Conservation (phyloP, 1,139 yeast species). For the Petasospora fabianii region DNA sequence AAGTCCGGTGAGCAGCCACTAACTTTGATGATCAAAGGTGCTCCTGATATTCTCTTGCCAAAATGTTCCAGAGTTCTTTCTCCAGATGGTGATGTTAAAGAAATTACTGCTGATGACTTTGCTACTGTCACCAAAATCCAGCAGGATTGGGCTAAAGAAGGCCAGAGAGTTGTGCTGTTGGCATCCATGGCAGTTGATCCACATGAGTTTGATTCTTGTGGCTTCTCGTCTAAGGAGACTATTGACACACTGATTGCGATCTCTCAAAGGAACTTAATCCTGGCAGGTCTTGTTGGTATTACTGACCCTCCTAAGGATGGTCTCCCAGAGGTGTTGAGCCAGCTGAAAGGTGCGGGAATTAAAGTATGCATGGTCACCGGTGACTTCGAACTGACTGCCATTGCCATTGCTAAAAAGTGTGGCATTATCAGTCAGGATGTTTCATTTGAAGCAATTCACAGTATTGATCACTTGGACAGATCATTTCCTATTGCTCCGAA, state of each 20-base stretch:
- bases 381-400: slow-evolving; percentile 51
- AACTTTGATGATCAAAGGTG: slow-evolving; percentile 43
- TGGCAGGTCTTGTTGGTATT: slow-evolving; percentile 46
- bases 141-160: slow-evolving; percentile 38
- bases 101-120: slow-evolving; percentile 15
- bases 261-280: slow-evolving; percentile 14
- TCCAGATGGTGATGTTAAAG: slow-evolving; percentile 15
- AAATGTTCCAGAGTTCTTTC: slow-evolving; percentile 32
- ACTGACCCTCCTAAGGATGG: slow-evolving; percentile 50
- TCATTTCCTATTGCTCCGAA: slow-evolving; percentile 8
- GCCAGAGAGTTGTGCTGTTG: slow-evolving; percentile 44
- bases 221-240: slow-evolving; percentile 13
- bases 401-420: slow-evolving; percentile 45
- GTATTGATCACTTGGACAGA: slow-evolving; percentile 26
- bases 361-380: slow-evolving; percentile 53
- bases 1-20: slow-evolving; percentile 17
- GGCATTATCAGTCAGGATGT: slow-evolving; percentile 33
- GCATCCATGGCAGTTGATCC: slow-evolving; percentile 30
- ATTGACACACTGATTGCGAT: slow-evolving; percentile 14
- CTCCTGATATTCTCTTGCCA: slow-evolving; percentile 44
- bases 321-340: slow-evolving; percentile 37
- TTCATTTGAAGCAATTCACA: slow-evolving; percentile 30
- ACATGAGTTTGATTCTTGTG: slow-evolving; percentile 7
- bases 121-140: slow-evolving; percentile 32
- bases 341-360: slow-evolving; percentile 46